phyloP scores from a whole-genome alignment of 2,329 filamentous ascomycete genomes.

The Didymella exigua region DNA sequence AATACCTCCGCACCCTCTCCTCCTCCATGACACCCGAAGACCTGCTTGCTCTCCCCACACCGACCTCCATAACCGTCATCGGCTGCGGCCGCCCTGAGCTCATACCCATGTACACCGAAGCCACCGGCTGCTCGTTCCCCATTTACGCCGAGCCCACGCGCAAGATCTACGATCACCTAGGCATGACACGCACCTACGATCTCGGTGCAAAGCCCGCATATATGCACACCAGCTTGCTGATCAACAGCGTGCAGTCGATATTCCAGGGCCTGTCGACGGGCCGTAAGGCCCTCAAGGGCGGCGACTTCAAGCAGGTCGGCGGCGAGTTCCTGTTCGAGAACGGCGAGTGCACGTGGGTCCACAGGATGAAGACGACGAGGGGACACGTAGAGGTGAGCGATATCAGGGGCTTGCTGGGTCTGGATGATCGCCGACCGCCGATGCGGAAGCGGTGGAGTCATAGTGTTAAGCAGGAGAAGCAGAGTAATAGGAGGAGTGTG shows the following conservation, averaged over 20 bases:
- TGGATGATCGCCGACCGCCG: conserved; percentile 37
- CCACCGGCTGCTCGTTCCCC: conserved; percentile 71
- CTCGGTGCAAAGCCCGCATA: conserved; percentile 70
- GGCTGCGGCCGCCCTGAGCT: conserved; percentile 73
- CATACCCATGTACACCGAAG: conserved; percentile 68
- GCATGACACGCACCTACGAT: conserved; percentile 69
- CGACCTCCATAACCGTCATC: conserved; percentile 70
- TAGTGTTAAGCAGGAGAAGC: conserved; percentile 32
- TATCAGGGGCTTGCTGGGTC: conserved; percentile 66
- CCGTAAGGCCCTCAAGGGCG: conserved; percentile 65
- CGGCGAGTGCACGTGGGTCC: conserved; percentile 76
- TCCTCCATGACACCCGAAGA: conserved; percentile 57
- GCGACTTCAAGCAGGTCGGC: conserved; percentile 71
- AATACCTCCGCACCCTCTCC: conserved; percentile 70
- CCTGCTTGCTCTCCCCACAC: conserved; percentile 55
- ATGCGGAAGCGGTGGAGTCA: conserved; percentile 45
- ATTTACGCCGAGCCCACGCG: conserved; percentile 77
- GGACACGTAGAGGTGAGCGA: conserved; percentile 76
- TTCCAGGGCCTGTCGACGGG: conserved; percentile 66
- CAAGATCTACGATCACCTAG: conserved; percentile 69
- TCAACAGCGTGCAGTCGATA: conserved; percentile 59
- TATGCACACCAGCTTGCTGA: conserved; percentile 59
- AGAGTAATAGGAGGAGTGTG: conserved; percentile 31
- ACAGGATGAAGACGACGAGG: conserved; percentile 78
- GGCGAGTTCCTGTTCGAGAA: conserved; percentile 80